Evolutionary conservation across 371 early-diverging fungal genomes (phyloP).

Genomic region (Dichotomocladium elegans): DNA sequence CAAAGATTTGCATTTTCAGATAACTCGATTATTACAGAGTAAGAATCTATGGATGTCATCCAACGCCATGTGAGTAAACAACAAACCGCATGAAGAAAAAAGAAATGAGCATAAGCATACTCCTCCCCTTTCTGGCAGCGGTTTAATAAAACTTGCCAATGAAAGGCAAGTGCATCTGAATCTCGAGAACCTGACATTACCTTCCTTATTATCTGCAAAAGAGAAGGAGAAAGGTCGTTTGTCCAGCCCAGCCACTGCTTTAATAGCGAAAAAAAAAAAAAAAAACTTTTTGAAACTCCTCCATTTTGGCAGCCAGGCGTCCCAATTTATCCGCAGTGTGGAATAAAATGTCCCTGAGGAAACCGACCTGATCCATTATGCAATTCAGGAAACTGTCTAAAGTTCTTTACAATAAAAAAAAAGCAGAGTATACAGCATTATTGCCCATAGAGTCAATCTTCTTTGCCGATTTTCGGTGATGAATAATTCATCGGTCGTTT

Average conservation of each 20-base stretch:
- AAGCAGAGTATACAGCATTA: neutral
- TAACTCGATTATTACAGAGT: conserved; percentile 16
- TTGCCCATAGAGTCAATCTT: neutral
- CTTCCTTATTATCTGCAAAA: conserved; percentile 10
- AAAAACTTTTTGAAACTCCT: conserved; percentile 3
- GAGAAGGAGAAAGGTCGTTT: neutral
- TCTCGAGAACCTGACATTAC: neutral
- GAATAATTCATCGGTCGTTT: neutral
- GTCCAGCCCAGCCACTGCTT: conserved; percentile 3
- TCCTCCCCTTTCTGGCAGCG: no score
- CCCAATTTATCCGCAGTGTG: neutral
- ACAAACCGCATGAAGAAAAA: no score
- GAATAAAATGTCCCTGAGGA: no score
- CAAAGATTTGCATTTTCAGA: conserved; percentile 81
- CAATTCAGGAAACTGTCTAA: no score
- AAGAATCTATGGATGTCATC: neutral
- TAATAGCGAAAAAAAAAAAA: neutral
- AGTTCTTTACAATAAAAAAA: neutral
- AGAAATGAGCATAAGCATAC: no score
- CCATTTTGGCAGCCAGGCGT: neutral
- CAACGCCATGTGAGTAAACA: no score
- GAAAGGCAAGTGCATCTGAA: neutral
- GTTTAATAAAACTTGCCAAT: no score
- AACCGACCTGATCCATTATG: no score
- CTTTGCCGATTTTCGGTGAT: neutral